Evolutionary conservation across 805 yeast species (phyloP), one percentile per base, ranked within the genome.

Genomic region (Torulaspora microellipsoides): DNA sequence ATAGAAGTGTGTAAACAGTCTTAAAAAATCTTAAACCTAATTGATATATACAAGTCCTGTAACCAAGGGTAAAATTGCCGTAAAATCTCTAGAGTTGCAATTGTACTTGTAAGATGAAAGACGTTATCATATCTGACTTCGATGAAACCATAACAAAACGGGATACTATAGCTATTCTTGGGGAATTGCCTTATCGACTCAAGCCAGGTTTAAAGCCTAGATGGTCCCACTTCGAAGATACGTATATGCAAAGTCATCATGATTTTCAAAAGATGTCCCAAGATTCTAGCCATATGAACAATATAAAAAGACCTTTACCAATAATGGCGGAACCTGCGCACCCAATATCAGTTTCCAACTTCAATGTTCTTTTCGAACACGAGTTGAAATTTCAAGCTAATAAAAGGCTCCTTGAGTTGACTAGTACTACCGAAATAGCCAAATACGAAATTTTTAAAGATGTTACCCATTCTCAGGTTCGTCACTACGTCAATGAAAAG

Each of bases 1-100:
- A 60, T 60, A 60, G 65, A 60, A 60, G 65, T 39, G 65, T 59
- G 65, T 51, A 42, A 40, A 59, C 64, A 60, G 15, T 33, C 38
- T 28, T 17, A 20, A 7, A 7, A 20, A 20, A 20, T 20, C 25
- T 20, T 20, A 20, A 4, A 11, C 8, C 31, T 38, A 31, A 27
- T 32, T 23, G 9, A 9, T 30, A 14, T 35, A 29, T 41, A 6
- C 8, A 20, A 20, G 25, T 20, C 25, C 4, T 8, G 4, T 7
- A 23, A 25, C 11, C 14, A 12, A 31, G 23, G 12, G 15, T 28
- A 27, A 27, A 27, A 30, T 3, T 14, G 15, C 15, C 15, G 15
- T n/a, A 4, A 30, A 30, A 30, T 30, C 13, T n/a, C 13, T n/a
- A 13, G 8, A 30, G 6, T 13, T 7, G 8, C 25, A 20, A 20